phyloP scores from a whole-genome alignment of 1,284 basidiomycete species.

The Bothia castanella region DNA sequence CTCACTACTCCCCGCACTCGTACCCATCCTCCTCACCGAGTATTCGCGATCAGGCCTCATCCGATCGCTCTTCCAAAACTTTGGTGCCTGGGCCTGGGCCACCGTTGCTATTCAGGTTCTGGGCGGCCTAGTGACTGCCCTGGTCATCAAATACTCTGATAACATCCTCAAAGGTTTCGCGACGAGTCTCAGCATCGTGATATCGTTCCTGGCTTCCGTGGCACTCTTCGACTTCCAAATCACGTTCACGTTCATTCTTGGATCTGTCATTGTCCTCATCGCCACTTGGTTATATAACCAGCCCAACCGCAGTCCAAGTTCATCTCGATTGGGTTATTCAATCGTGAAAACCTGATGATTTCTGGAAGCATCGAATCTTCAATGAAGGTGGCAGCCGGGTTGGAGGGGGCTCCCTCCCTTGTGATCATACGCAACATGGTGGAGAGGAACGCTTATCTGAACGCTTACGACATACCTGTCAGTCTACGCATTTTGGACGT shows the following conservation, averaged over 20 bases:
- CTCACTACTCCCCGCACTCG: conserved; percentile 85
- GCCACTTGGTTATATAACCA: conserved; percentile 92
- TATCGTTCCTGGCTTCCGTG: conserved; percentile 89
- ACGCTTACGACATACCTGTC: conserved; percentile 23
- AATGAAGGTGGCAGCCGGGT: background rate
- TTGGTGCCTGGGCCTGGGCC: conserved; percentile 88
- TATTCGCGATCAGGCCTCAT: conserved; percentile 38
- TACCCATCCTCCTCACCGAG: conserved; percentile 72
- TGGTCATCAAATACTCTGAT: conserved; percentile 84
- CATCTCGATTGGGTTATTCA: conserved; percentile 29
- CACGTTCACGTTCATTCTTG: conserved; percentile 80
- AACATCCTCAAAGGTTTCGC: conserved; percentile 94
- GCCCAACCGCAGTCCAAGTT: conserved; percentile 35
- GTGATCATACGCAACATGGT: conserved; percentile 9
- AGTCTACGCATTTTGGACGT: conserved; percentile 21
- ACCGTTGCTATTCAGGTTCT: conserved; percentile 87
- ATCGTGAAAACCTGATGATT: conserved; percentile 25
- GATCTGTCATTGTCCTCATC: conserved; percentile 76
- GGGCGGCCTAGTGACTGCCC: conserved; percentile 86
- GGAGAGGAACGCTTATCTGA: conserved; percentile 9
- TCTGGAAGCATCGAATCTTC: conserved; percentile 7
- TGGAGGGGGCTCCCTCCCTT: background rate
- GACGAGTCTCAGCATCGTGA: conserved; percentile 86
- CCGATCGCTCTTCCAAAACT: conserved; percentile 62
- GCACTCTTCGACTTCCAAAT: conserved; percentile 85